phyloP scores from a whole-genome alignment of 2,329 filamentous ascomycete genomes.

The Aspergillus japonicus region DNA sequence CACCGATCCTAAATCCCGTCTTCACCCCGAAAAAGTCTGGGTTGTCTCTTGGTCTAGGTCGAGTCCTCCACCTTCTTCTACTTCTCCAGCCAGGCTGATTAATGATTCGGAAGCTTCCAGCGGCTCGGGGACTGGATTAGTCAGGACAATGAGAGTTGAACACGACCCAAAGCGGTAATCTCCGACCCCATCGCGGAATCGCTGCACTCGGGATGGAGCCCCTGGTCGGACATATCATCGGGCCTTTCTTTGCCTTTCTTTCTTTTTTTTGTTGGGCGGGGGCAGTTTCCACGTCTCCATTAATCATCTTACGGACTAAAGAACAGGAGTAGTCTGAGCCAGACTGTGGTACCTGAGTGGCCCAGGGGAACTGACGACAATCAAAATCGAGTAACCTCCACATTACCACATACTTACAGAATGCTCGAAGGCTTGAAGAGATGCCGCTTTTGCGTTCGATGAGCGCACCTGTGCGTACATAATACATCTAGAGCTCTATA shows the following conservation, averaged over 20 bases:
- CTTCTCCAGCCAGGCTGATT: neutral
- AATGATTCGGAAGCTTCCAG: neutral
- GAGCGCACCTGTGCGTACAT: too few species aligned
- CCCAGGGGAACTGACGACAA: neutral
- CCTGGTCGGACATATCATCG: neutral
- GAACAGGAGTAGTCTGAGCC: too few species aligned
- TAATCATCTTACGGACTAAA: neutral
- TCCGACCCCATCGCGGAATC: neutral
- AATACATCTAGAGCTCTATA: too few species aligned
- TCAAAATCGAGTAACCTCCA: neutral
- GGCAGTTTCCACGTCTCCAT: neutral
- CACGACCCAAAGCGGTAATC: neutral
- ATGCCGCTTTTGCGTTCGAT: neutral
- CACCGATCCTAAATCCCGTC: neutral
- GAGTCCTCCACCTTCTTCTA: neutral
- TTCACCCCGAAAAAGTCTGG: neutral
- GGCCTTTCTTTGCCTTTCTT: neutral
- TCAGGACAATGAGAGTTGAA: neutral
- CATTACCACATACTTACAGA: slow-evolving; percentile 5
- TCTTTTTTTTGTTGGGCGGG: too few species aligned
- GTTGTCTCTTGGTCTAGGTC: neutral
- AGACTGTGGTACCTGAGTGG: neutral
- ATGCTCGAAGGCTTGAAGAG: neutral
- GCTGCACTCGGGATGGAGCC: neutral
- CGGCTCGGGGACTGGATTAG: neutral